Evolutionary conservation across 2,329 filamentous ascomycete genomes (phyloP).

Genomic region (Cladosporium halotolerans): DNA sequence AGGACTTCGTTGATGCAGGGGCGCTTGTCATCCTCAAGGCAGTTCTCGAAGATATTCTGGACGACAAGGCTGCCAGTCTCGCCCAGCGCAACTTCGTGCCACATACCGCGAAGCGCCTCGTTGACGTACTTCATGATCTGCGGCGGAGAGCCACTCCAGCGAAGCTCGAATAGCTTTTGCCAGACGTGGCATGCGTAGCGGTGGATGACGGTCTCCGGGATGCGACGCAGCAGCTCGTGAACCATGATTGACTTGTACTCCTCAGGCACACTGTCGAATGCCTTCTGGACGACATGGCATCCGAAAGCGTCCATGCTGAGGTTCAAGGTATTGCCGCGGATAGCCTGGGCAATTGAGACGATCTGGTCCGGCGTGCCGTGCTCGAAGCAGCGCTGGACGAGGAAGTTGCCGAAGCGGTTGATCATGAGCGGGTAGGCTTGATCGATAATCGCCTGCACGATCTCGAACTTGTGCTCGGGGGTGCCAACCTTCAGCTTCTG

Average conservation of each 20-base stretch:
- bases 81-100: constrained; percentile 94
- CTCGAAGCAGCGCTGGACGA: constrained; percentile 97
- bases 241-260: constrained; percentile 99
- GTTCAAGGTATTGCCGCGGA: constrained; percentile 86
- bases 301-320: constrained; percentile 98
- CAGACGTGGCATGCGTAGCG: constrained; percentile 98
- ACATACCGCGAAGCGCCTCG: constrained; percentile 89
- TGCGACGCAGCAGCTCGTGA: constrained; percentile 88
- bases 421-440: constrained; percentile 96
- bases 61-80: constrained; percentile 97
- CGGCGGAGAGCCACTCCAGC: constrained; percentile 89
- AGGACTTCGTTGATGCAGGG: constrained; percentile 96
- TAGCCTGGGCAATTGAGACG: constrained; percentile 86
- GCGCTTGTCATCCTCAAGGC: constrained; percentile 97
- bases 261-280: constrained; percentile 94
- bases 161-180: constrained; percentile 98
- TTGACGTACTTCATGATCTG: constrained; percentile 99
- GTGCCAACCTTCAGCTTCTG: constrained; percentile 98
- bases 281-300: constrained; percentile 97
- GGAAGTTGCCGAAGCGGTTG: constrained; percentile 97
- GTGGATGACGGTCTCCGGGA: constrained; percentile 96
- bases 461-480: constrained; percentile 91
- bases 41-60: constrained; percentile 99
- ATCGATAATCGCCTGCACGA: constrained; percentile 90
- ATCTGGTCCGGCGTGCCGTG: constrained; percentile 94